phyloP scores from a whole-genome alignment of 768 basidiomycete genomes.

The Tylopilus rubrobrunneus region DNA sequence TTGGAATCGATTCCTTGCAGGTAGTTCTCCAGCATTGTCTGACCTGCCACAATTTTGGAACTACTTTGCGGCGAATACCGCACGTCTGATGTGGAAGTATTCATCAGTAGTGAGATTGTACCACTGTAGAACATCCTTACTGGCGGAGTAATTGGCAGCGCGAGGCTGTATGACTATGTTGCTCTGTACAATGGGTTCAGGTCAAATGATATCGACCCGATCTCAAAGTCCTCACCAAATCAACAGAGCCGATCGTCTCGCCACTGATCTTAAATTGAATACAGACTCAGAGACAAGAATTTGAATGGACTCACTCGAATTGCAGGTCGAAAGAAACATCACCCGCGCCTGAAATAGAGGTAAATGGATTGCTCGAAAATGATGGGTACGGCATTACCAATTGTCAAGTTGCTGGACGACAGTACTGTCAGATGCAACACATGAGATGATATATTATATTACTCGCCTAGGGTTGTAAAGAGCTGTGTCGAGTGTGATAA shows the following conservation, averaged over 20 bases:
- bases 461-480: slow-evolving; percentile 64
- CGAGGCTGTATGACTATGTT: slow-evolving; percentile 59
- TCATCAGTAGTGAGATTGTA: background rate
- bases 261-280: slow-evolving; percentile 26
- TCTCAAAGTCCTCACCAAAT: slow-evolving; percentile 39
- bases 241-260: slow-evolving; percentile 54
- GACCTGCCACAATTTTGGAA: slow-evolving; percentile 48
- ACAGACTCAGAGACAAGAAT: too few species aligned
- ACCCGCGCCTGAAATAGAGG: slow-evolving; percentile 49
- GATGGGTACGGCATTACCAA: slow-evolving; percentile 23
- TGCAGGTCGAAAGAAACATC: slow-evolving; percentile 59
- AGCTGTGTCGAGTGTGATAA: slow-evolving; percentile 61
- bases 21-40: slow-evolving; percentile 58
- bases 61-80: slow-evolving; percentile 56
- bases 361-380: slow-evolving; percentile 25
- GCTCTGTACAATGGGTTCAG: slow-evolving; percentile 31
- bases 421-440: background rate
- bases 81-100: slow-evolving; percentile 39
- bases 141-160: slow-evolving; percentile 50
- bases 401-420: slow-evolving; percentile 32
- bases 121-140: slow-evolving; percentile 25
- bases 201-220: background rate
- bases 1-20: slow-evolving; percentile 58
- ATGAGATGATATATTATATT: background rate
- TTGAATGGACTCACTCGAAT: too few species aligned